phyloP scores from a whole-genome alignment of 2,329 filamentous ascomycete species.

The Talaromyces sp. region DNA sequence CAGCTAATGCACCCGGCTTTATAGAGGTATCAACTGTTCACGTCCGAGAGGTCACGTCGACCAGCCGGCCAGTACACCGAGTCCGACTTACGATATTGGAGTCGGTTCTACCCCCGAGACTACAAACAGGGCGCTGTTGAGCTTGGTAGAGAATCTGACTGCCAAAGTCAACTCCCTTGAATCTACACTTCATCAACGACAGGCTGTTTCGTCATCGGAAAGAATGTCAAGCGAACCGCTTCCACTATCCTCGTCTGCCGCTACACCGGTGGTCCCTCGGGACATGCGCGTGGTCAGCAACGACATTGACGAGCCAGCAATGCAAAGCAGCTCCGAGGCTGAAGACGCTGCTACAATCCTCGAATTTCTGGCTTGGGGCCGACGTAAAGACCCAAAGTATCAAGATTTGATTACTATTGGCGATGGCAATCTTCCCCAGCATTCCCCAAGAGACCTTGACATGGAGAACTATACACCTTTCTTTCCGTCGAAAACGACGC shows the following conservation, averaged over 20 bases:
- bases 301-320: background rate
- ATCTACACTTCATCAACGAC: background rate
- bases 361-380: conserved; percentile 48
- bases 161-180: conserved; percentile 8
- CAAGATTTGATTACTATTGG: conserved; percentile 1
- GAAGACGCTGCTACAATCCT: conserved; percentile 45
- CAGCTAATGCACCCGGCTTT: background rate
- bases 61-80: background rate
- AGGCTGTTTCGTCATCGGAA: background rate
- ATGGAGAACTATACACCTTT: conserved; percentile 2
- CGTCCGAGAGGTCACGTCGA: background rate
- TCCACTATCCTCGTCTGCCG: background rate
- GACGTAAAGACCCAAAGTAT: conserved; percentile 36
- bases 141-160: conserved; percentile 5
- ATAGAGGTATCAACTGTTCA: conserved; percentile 6
- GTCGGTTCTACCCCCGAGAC: background rate
- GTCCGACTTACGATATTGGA: background rate
- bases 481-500: conserved; percentile 5
- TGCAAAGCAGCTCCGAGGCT: conserved; percentile 22
- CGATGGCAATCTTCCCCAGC: background rate
- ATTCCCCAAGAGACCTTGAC: background rate
- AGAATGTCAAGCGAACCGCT: conserved; percentile 2
- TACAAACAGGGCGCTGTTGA: background rate
- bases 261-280: background rate
- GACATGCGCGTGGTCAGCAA: background rate